Conservation (phyloP, 2,329 filamentous ascomycete genomes). For the Reticulascus tulasneorum region DNA sequence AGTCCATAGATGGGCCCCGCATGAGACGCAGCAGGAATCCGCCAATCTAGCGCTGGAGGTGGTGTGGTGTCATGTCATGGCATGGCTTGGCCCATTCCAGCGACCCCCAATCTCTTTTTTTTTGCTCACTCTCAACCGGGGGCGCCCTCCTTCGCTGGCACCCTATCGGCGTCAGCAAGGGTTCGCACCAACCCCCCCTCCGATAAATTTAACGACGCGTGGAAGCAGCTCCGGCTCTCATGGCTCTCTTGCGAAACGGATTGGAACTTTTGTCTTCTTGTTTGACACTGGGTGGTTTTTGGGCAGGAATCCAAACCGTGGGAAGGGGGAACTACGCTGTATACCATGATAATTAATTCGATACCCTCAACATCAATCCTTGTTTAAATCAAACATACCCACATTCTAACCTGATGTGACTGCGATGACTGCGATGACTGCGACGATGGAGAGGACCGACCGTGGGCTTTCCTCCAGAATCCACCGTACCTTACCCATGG, state of each 20-base stretch:
- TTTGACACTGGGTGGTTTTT: conserved; percentile 5
- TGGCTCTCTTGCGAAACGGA: conserved; percentile 4
- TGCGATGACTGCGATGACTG: no score
- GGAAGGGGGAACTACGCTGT: conserved; percentile 5
- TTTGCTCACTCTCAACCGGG: conserved; percentile 3
- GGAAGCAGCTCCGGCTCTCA: conserved; percentile 12
- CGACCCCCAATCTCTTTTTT: conserved; percentile 8
- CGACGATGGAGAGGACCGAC: no score
- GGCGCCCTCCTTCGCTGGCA: conserved; percentile 3
- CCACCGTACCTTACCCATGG: no score
- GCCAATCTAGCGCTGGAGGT: not conserved
- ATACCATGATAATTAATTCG: conserved; percentile 13
- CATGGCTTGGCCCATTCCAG: conserved; percentile 4
- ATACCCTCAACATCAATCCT: conserved; percentile 15
- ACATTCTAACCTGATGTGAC: no score
- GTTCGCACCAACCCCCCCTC: not conserved
- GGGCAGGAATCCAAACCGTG: not conserved
- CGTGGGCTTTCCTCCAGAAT: no score
- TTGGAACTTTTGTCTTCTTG: conserved; percentile 1
- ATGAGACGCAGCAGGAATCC: no score
- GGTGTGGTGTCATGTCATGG: not conserved
- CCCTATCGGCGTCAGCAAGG: not conserved
- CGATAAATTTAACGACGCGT: conserved; percentile 7
- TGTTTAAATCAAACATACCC: conserved; percentile 6
- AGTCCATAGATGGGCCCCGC: no score